A percentile compares a stretch with the other conserved stretches of the same genome.
Conservation (phyloP, 148 eudicot species). For the Hydrangea macrophylla region DNA sequence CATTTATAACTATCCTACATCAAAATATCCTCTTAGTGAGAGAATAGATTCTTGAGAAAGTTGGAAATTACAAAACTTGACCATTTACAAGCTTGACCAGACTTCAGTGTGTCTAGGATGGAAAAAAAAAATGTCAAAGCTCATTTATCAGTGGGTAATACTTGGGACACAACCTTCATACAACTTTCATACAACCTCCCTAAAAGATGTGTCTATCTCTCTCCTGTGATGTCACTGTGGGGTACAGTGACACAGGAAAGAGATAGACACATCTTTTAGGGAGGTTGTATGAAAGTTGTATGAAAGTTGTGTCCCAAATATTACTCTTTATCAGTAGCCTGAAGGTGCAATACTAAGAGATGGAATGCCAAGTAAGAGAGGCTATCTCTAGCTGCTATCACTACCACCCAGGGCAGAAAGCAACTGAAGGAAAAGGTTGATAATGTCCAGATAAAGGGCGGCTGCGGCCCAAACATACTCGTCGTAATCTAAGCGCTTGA, state of each 20-base stretch:
- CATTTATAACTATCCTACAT: not conserved
- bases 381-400: slow-evolving; percentile 15
- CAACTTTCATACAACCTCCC: no score
- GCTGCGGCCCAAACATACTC: slow-evolving; percentile 44
- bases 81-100: no score
- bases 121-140: no score
- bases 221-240: no score
- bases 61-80: not conserved
- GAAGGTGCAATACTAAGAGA: not conserved
- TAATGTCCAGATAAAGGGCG: slow-evolving; percentile 35
- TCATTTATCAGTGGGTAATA: no score
- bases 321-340: not conserved
- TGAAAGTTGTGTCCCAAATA: no score
- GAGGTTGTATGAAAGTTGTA: no score
- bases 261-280: no score
- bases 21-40: not conserved
- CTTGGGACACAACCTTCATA: not conserved
- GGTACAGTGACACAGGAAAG: no score
- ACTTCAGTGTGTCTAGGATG: no score
- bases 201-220: no score
- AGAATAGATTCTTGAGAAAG: not conserved
- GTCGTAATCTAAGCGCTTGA: slow-evolving; percentile 49
- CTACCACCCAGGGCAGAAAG: slow-evolving; percentile 17
- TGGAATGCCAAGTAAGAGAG: no score
- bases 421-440: slow-evolving; percentile 45